These are phyloP conservation scores for Cicer arietinum DNA, from an alignment of 306 rosid genomes.

Conservation along the genomic window DNA sequence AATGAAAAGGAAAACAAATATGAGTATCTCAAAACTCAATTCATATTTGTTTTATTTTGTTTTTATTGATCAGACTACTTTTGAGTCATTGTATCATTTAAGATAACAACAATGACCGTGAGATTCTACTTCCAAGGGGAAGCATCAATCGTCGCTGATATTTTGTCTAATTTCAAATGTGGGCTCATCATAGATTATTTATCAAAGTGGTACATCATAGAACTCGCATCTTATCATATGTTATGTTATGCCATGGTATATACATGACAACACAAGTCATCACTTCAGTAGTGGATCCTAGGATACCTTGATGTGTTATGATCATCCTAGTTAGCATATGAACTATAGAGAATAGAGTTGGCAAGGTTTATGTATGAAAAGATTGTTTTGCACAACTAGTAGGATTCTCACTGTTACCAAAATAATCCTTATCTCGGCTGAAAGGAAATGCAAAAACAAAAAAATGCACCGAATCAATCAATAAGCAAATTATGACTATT, in stretches of 20 bases:
- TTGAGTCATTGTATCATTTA: background rate
- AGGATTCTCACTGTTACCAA: background rate
- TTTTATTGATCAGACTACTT: background rate
- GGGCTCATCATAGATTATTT: background rate
- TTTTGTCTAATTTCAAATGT: background rate
- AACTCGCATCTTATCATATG: background rate
- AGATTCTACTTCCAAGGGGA: background rate
- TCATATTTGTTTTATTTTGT: background rate
- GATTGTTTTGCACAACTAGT: background rate
- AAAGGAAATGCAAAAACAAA: background rate
- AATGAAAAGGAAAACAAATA: background rate
- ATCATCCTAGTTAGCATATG: conserved; percentile 7
- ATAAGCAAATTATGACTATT: conserved; percentile 24
- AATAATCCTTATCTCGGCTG: background rate
- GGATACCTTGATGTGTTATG: background rate
- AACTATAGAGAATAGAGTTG: background rate
- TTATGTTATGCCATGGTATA: no score
- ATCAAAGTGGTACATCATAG: background rate
- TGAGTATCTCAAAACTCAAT: background rate
- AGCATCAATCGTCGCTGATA: background rate
- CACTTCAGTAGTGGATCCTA: no score
- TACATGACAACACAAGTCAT: no score
- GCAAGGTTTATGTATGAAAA: background rate
- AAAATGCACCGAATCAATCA: conserved; percentile 1
- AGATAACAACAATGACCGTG: background rate